A percentile compares a stretch with the other conserved stretches of the same genome.
Evolutionary conservation across 306 rosid genomes (phyloP).

Genomic region (Cucumis cinereus): DNA sequence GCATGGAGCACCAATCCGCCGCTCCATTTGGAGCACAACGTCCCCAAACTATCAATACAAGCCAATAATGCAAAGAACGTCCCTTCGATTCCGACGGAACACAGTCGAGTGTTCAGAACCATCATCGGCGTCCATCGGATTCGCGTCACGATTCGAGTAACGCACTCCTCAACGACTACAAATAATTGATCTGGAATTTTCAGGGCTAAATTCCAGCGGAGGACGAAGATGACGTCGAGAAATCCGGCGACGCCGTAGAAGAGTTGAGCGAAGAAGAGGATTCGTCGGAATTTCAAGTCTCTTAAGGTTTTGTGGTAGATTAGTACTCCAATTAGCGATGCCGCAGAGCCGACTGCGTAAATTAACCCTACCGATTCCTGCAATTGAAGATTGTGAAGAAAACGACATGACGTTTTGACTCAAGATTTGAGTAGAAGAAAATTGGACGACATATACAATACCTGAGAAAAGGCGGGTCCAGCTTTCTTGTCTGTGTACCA

Average conservation of each 20-base stretch:
- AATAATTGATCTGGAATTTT: conserved; percentile 55
- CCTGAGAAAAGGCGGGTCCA: conserved; percentile 84
- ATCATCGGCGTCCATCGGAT: conserved; percentile 72
- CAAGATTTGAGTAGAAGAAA: background rate
- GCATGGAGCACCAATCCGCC: conserved; percentile 49
- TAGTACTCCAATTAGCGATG: conserved; percentile 54
- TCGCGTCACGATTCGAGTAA: conserved; percentile 26
- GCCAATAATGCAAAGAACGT: conserved; percentile 60
- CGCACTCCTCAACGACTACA: conserved; percentile 45
- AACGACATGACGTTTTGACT: background rate
- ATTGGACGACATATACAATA: background rate
- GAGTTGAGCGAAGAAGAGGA: conserved; percentile 52
- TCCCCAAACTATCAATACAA: conserved; percentile 59
- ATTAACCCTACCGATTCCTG: conserved; percentile 73
- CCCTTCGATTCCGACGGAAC: conserved; percentile 71
- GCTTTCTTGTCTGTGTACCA: conserved; percentile 75
- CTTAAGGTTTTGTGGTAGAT: conserved; percentile 67
- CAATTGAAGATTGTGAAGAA: background rate
- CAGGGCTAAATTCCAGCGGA: conserved; percentile 46
- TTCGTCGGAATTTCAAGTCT: conserved; percentile 37
- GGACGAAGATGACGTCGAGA: conserved; percentile 45
- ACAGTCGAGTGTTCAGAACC: conserved; percentile 50
- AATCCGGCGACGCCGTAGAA: conserved; percentile 43
- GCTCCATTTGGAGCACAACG: conserved; percentile 35
- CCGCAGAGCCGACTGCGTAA: conserved; percentile 62